phyloP scores from a whole-genome alignment of 177 flowering plant genomes.

The Vitis hybrid region DNA sequence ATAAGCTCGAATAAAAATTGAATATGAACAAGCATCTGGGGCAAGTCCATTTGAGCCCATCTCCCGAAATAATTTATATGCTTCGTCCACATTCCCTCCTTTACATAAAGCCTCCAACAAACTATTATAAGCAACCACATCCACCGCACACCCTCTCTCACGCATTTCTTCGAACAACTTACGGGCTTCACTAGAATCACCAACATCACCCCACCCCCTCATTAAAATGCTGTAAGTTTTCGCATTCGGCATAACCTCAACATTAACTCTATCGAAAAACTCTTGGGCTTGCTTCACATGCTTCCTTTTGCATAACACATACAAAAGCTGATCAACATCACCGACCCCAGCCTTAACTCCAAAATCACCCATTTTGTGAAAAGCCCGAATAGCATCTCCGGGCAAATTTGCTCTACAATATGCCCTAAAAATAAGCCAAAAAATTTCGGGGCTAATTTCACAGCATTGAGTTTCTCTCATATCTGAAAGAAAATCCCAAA shows the following conservation, averaged over 20 bases:
- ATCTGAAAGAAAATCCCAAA: slow-evolving; percentile 82
- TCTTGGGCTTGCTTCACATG: slow-evolving; percentile 61
- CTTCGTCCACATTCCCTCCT: slow-evolving; percentile 62
- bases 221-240: slow-evolving; percentile 79
- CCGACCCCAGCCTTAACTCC: slow-evolving; percentile 44
- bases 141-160: slow-evolving; percentile 42
- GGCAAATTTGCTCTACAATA: slow-evolving; percentile 77
- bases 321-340: slow-evolving; percentile 69
- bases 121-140: slow-evolving; percentile 65
- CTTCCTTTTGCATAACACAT: slow-evolving; percentile 55
- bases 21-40: slow-evolving; percentile 71
- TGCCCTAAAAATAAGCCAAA: slow-evolving; percentile 67
- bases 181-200: slow-evolving; percentile 40
- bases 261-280: slow-evolving; percentile 60
- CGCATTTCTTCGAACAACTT: slow-evolving; percentile 84
- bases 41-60: slow-evolving; percentile 52
- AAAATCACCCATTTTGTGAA: slow-evolving; percentile 67
- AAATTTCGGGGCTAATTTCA: slow-evolving; percentile 44
- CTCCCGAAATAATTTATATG: slow-evolving; percentile 51
- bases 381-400: slow-evolving; percentile 70
- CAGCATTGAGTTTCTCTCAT: slow-evolving; percentile 36
- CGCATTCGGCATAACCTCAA: slow-evolving; percentile 33
- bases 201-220: slow-evolving; percentile 70
- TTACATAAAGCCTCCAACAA: slow-evolving; percentile 66
- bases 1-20: slow-evolving; percentile 64